Percentiles rank a stretch among this genome's conserved stretches.
Conservation (phyloP, 805 yeast species). For the Starmera amethionina region DNA sequence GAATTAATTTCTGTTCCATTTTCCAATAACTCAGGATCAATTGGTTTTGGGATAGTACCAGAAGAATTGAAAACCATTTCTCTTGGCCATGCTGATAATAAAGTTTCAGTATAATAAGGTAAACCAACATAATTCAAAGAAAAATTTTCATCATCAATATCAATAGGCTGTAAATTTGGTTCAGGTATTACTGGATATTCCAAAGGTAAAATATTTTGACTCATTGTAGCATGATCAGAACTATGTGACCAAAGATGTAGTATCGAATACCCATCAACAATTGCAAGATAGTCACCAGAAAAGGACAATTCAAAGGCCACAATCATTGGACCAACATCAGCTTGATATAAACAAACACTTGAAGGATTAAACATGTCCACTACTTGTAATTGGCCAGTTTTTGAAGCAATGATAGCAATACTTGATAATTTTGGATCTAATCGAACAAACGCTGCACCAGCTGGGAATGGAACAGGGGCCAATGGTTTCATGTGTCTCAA, state of each 20-base stretch:
- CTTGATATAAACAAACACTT: constrained; percentile 54
- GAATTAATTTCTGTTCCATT: constrained; percentile 27
- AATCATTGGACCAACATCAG: constrained; percentile 35
- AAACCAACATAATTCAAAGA: constrained; percentile 73
- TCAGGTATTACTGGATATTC: constrained; percentile 44
- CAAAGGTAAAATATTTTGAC: constrained; percentile 33
- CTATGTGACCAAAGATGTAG: constrained; percentile 57
- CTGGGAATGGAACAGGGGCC: constrained; percentile 79
- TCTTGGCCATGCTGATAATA: constrained; percentile 74
- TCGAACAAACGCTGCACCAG: constrained; percentile 78
- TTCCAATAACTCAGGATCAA: constrained; percentile 36
- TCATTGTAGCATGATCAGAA: constrained; percentile 31
- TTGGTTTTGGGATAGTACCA: constrained; percentile 48
- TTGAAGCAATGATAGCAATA: constrained; percentile 63
- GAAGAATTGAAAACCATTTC: constrained; percentile 49
- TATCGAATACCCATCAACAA: constrained; percentile 41
- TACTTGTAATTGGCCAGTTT: constrained; percentile 75
- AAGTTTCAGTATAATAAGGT: constrained; percentile 73
- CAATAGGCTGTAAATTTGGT: constrained; percentile 21
- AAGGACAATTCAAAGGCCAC: constrained; percentile 25
- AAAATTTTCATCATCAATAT: constrained; percentile 32
- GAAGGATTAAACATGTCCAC: constrained; percentile 79
- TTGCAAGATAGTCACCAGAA: constrained; percentile 68
- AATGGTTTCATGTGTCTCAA: constrained; percentile 58
- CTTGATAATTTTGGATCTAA: constrained; percentile 84